These are phyloP conservation scores for Agaricus subrufescens DNA, from an alignment of 768 basidiomycete species.

Conservation along the genomic window DNA sequence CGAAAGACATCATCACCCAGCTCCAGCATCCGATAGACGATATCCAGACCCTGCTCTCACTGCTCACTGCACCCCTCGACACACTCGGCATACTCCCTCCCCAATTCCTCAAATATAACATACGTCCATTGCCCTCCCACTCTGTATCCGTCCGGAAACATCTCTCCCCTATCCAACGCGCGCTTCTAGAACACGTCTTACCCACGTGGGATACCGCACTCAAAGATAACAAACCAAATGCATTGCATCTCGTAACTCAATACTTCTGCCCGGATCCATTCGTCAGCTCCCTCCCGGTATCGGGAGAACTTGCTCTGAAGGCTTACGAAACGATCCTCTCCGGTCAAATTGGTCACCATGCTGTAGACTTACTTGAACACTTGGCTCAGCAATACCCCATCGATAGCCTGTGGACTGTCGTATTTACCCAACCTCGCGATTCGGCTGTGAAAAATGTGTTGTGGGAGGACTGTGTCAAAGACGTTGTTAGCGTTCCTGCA, in stretches of 20 bases:
- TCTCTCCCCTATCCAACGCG: slow-evolving; percentile 57
- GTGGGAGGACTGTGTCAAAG: slow-evolving; percentile 79
- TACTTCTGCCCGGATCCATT: slow-evolving; percentile 73
- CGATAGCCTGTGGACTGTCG: slow-evolving; percentile 54
- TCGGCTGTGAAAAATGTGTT: slow-evolving; percentile 25
- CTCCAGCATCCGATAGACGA: slow-evolving; percentile 46
- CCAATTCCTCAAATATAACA: slow-evolving; percentile 40
- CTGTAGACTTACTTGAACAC: slow-evolving; percentile 47
- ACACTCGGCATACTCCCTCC: slow-evolving; percentile 56
- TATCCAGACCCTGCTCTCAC: slow-evolving; percentile 43
- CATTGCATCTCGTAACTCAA: slow-evolving; percentile 46
- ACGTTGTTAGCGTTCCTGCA: slow-evolving; percentile 61
- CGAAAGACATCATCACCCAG: slow-evolving; percentile 37
- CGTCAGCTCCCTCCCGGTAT: slow-evolving; percentile 41
- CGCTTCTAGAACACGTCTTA: slow-evolving; percentile 56
- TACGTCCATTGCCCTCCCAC: slow-evolving; percentile 27
- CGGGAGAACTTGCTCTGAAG: slow-evolving; percentile 49
- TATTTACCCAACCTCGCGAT: slow-evolving; percentile 29
- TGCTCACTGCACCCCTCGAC: slow-evolving; percentile 58
- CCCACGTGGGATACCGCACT: slow-evolving; percentile 66
- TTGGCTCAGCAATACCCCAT: slow-evolving; percentile 62
- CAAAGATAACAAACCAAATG: slow-evolving; percentile 34
- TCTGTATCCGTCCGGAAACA: slow-evolving; percentile 33
- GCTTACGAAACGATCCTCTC: slow-evolving; percentile 66
- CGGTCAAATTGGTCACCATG: slow-evolving; percentile 40